Evolutionary conservation across 306 rosid species (phyloP), one percentile per base, ranked within the genome.

Genomic region (Cyclanthera cordifolia): DNA sequence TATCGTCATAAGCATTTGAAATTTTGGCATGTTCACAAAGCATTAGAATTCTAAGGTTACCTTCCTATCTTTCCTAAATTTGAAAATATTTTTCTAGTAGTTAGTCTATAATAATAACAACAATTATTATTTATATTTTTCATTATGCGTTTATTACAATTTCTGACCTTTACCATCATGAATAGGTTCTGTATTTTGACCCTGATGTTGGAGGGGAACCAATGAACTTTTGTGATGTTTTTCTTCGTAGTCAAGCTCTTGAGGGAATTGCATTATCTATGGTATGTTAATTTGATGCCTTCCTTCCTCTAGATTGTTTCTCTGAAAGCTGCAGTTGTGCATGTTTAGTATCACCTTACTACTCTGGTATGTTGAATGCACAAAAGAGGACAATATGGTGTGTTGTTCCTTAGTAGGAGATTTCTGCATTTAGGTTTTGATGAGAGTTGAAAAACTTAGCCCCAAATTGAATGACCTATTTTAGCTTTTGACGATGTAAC

Each of bases 211-310:
- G 88, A 14, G 99, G 97, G 24, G 90, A 83, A 71, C 99, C 97
- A 19, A 72, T 94, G 79, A 94, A 82, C 73, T 94, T 94, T 46
- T 89, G 80, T 19, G 95, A 90, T 37, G 92, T 94, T 74, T 94
- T 94, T 77, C 96, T 94, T 80, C 95, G 70, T 78, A 90, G 99
- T 79, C 99, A 94, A 80, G 99, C 97, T 68, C 77, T 90, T 79
- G 99, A 94, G 83, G 97, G 96, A 59, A 88, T 94, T 61, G 69
- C 90, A 54, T 56, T 94, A 77, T 90, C 99, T 60, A 94, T 94
- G 99, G 99, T 94, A 94, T 72, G 81, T 68, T 48, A 59, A 57
- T 27, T 46, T 24, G 20, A 71, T 16, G 52, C 11, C 5, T 12
- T 41, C 20, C 52, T 53, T 54, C 49, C 25, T 67, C 43, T 67